phyloP scores from a whole-genome alignment of 306 rosid species.

The Cercis canadensis region DNA sequence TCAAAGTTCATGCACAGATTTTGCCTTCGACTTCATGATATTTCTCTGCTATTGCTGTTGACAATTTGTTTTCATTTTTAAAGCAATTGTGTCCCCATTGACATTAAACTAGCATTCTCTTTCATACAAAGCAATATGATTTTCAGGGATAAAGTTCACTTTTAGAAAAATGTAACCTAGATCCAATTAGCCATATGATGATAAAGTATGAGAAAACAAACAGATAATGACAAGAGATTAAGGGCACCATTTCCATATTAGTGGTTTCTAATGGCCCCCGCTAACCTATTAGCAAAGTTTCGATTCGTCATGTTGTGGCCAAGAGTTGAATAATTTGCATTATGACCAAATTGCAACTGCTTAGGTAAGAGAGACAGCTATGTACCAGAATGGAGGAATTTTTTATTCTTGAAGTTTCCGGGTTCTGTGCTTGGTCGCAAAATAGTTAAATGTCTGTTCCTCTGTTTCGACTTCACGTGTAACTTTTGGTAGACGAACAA shows the following conservation, averaged over 20 bases:
- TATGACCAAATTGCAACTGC: conserved; percentile 25
- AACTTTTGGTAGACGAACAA: conserved; percentile 9
- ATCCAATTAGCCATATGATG: conserved; percentile 30
- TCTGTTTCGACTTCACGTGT: conserved; percentile 39
- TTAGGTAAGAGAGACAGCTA: conserved; percentile 29
- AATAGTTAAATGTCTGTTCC: conserved; percentile 13
- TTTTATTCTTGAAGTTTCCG: conserved; percentile 32
- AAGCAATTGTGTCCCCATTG: neutral
- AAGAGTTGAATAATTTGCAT: conserved; percentile 33
- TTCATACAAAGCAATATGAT: conserved; percentile 34
- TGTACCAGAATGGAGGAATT: conserved; percentile 29
- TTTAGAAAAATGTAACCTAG: conserved; percentile 40
- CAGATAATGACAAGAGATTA: conserved; percentile 40
- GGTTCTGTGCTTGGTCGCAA: conserved; percentile 9
- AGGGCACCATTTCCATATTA: conserved; percentile 23
- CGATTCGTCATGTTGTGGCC: conserved; percentile 40
- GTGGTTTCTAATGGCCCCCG: conserved; percentile 40
- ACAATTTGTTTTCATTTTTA: neutral
- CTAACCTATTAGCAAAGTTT: conserved; percentile 37
- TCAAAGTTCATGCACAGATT: neutral
- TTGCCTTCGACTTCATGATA: conserved; percentile 1
- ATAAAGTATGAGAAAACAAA: conserved; percentile 17
- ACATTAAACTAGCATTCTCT: conserved; percentile 22
- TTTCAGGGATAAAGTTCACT: conserved; percentile 19
- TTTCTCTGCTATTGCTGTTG: neutral